Base-by-base conservation (phyloP, 2,329 filamentous ascomycete species). In the Fonsecaea multimorphosa region DNA sequence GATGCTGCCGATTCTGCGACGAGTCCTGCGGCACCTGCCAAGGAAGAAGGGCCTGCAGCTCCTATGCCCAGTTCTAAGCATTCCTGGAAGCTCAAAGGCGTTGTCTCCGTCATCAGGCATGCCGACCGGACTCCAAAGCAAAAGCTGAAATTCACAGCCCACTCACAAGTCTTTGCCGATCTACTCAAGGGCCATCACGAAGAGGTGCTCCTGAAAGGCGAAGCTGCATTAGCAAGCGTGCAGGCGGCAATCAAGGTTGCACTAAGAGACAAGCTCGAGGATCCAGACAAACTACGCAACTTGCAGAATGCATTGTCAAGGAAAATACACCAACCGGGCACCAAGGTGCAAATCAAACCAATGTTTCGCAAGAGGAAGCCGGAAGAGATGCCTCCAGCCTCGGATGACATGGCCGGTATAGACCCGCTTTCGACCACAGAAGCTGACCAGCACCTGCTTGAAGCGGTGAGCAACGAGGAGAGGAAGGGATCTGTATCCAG, bases 131-230 rank as follows among this genome's bases (percentile, higher is more conserved):
- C 95, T 1, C 95, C 95, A 1, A 99, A 99, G 80, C 95, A 99
- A 74, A 99, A 99, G 77, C 97, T 97, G 84, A 99, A 99, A 77
- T 99, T 98, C 74, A 99, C 95, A 0, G 98, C 99, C 73, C 95
- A 99, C 75, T 96, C 93, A 0, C 92, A 93, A 68, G 95, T 95
- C 0, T 99, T 99, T 74, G 93, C 99, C 69, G 91, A 96, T 70
- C 84, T 99, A 3, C 86, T 99, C 49, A 96, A 94, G 76, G 95
- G 95, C 0, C 94, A 99, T 73, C 92, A 96, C 74, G 94, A 98
- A 78, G 95, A 99, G 76, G 95, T 99, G 1, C 84, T 99, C 1
- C 85, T 99, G 24, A 95, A 97, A 70, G 94, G 94, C 8, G 93
- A 97, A 75, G 89, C 92, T 44, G 95, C 95, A 0, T 80, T 99